Evolutionary conservation across 2,329 filamentous ascomycete genomes (phyloP).

Genomic region (Trichoderma simmonsii): DNA sequence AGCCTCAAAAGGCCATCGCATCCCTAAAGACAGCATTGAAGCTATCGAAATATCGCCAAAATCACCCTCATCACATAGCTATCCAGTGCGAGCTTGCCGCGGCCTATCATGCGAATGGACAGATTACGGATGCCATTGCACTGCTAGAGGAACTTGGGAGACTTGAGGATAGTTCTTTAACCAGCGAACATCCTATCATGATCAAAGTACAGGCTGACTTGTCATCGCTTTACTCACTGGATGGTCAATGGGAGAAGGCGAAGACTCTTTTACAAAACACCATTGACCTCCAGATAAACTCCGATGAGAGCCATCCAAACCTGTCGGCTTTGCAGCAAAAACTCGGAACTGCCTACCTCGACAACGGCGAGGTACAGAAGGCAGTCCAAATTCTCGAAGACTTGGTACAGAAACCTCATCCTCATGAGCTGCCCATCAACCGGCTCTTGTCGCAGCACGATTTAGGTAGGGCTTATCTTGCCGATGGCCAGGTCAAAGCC

Average conservation of each 20-base stretch:
- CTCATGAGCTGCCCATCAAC: not conserved
- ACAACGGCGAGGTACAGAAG: slow-evolving; percentile 3
- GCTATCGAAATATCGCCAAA: not conserved
- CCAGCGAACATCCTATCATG: not conserved
- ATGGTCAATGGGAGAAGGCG: slow-evolving; percentile 8
- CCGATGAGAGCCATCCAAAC: slow-evolving; percentile 1
- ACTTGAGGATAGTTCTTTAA: not conserved
- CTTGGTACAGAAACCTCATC: not conserved
- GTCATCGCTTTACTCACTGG: not conserved
- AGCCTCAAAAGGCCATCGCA: slow-evolving; percentile 3
- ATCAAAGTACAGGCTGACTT: slow-evolving; percentile 1
- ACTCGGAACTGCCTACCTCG: slow-evolving; percentile 9
- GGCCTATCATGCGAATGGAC: slow-evolving; percentile 8
- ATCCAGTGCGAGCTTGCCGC: not conserved
- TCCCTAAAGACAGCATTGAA: slow-evolving; percentile 1
- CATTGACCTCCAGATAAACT: not conserved
- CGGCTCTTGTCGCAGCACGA: slow-evolving; percentile 6
- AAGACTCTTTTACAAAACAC: slow-evolving; percentile 1
- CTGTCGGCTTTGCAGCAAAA: slow-evolving; percentile 3
- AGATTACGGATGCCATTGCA: not conserved
- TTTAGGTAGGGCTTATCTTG: slow-evolving; percentile 8
- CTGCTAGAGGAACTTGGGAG: not conserved
- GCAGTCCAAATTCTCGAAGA: slow-evolving; percentile 1
- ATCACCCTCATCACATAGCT: not conserved
- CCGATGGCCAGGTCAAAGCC: slow-evolving; percentile 10